phyloP scores from a whole-genome alignment of 2,329 filamentous ascomycete genomes.

The Dryadomyces quercivorus region DNA sequence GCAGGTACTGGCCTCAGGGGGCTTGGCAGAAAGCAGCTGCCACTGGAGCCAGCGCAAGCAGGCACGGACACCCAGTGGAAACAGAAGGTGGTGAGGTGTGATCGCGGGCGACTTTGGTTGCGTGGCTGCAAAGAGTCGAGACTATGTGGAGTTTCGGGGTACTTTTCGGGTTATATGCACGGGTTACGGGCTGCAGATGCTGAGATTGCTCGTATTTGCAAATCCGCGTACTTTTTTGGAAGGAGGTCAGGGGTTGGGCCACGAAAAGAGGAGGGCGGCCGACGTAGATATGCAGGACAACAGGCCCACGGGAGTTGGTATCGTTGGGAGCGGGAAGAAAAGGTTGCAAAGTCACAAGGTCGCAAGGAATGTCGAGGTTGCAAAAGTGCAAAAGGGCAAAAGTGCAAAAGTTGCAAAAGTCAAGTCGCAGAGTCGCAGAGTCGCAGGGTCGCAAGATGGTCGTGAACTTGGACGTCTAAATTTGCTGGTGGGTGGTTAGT shows the following conservation, averaged over 20 bases:
- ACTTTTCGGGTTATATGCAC: neutral
- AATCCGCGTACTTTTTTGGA: neutral
- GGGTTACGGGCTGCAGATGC: neutral
- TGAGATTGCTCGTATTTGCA: neutral
- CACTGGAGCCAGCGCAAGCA: constrained; percentile 1
- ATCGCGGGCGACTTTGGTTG: neutral
- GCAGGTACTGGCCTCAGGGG: neutral
- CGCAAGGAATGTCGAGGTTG: too few relatives aligned
- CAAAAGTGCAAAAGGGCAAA: too few relatives aligned
- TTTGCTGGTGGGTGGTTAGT: too few relatives aligned
- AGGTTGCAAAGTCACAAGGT: too few relatives aligned
- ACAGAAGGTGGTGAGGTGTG: neutral
- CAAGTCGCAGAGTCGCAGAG: too few relatives aligned
- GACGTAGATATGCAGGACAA: too few relatives aligned
- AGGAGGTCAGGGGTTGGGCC: neutral
- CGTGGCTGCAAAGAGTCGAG: neutral
- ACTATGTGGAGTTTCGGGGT: neutral
- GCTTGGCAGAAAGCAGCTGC: neutral
- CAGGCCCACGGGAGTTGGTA: too few relatives aligned
- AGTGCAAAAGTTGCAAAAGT: too few relatives aligned
- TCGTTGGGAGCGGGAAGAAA: too few relatives aligned
- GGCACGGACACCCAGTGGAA: constrained; percentile 1
- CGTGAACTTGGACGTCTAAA: too few relatives aligned
- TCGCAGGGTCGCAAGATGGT: too few relatives aligned
- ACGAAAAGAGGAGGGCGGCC: neutral